These are phyloP conservation scores for Plectosphaerella sp. DNA, from an alignment of 2,329 filamentous ascomycete species.

Conservation along the genomic window DNA sequence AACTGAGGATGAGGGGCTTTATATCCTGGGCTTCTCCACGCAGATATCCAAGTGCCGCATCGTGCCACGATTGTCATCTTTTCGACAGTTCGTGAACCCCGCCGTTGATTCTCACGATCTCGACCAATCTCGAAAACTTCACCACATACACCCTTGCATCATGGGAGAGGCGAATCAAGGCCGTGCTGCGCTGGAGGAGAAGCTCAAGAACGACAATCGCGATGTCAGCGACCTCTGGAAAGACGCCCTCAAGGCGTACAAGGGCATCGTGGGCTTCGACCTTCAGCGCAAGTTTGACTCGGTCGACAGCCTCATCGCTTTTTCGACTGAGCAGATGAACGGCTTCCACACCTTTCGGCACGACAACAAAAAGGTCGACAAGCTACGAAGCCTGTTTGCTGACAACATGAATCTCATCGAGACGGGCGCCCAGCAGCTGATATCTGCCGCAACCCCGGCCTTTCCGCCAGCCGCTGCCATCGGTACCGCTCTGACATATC, in stretches of 20 bases:
- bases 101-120: too few relatives aligned
- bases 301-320: constrained; percentile 17
- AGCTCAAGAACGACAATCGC: constrained; percentile 18
- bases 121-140: too few relatives aligned
- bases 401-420: constrained; percentile 23
- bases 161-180: too few relatives aligned
- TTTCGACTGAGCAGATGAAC: constrained; percentile 21
- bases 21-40: too few relatives aligned
- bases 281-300: constrained; percentile 22
- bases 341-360: constrained; percentile 26
- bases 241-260: constrained; percentile 23
- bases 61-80: too few relatives aligned
- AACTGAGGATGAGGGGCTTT: too few relatives aligned
- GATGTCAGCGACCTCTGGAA: constrained; percentile 26
- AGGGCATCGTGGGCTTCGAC: constrained; percentile 25
- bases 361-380: constrained; percentile 26
- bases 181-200: constrained; percentile 5
- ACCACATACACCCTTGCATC: too few relatives aligned
- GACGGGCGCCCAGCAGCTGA: constrained; percentile 21
- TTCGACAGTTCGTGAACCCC: too few relatives aligned
- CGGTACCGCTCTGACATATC: constrained; percentile 25
- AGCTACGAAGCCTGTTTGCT: constrained; percentile 20
- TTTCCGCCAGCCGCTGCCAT: constrained; percentile 28
- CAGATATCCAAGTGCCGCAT: too few relatives aligned
- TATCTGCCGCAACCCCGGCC: constrained; percentile 20